A percentile compares a stretch with the other conserved stretches of the same genome.
Conservation (phyloP, 176 grass and related monocot genomes). For the Oryza glumipatula region DNA sequence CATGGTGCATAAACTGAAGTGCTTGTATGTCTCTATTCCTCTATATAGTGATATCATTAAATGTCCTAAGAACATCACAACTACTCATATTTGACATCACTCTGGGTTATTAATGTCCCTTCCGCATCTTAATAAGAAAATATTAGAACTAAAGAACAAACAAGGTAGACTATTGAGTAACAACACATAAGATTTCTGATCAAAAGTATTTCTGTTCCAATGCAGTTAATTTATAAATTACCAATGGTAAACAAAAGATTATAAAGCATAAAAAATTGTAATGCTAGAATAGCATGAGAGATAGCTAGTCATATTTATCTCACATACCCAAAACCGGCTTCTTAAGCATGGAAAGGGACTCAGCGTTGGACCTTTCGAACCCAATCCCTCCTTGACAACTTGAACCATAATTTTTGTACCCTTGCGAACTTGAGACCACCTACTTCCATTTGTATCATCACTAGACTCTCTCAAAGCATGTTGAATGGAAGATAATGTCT, state of each 20-base stretch:
- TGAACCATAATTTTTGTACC: slow-evolving; percentile 95
- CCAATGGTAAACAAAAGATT: slow-evolving; percentile 32
- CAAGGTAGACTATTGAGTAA: not conserved
- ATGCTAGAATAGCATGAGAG: slow-evolving; percentile 19
- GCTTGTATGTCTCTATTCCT: not conserved
- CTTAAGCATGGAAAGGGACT: slow-evolving; percentile 89
- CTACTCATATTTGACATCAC: not conserved
- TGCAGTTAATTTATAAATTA: not conserved
- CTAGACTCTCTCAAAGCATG: slow-evolving; percentile 56
- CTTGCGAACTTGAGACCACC: slow-evolving; percentile 79
- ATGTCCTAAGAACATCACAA: slow-evolving; percentile 12
- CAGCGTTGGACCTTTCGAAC: slow-evolving; percentile 81
- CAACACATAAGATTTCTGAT: not conserved
- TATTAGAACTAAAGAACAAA: slow-evolving; percentile 1
- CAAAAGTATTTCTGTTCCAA: slow-evolving; percentile 5
- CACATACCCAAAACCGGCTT: slow-evolving; percentile 94
- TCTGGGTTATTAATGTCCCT: not conserved
- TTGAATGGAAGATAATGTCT: slow-evolving; percentile 57
- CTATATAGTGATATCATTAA: not conserved
- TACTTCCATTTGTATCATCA: slow-evolving; percentile 57
- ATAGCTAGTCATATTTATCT: slow-evolving; percentile 29
- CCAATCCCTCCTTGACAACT: slow-evolving; percentile 93
- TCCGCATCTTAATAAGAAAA: slow-evolving; percentile 2
- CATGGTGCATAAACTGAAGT: slow-evolving; percentile 1
- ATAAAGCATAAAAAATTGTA: slow-evolving; percentile 17